Evolutionary conservation across 768 basidiomycete genomes (phyloP).

Genomic region (Suillus subalutaceus): DNA sequence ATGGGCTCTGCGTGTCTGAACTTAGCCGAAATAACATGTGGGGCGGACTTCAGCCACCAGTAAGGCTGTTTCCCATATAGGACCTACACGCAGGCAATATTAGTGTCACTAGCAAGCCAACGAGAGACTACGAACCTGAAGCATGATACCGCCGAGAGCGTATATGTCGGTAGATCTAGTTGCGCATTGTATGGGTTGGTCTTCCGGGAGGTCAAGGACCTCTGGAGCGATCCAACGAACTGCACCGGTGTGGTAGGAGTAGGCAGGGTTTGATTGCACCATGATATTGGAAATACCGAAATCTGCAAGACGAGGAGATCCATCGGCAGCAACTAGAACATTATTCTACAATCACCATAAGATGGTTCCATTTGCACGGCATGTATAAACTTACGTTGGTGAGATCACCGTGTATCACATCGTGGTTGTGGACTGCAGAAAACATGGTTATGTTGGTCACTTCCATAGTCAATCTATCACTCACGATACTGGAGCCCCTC

Average conservation of each 20-base stretch:
- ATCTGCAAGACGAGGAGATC: slow-evolving; percentile 29
- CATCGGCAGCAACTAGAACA: slow-evolving; percentile 12
- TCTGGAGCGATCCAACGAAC: slow-evolving; percentile 22
- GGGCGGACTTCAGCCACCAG: slow-evolving; percentile 24
- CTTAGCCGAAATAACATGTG: slow-evolving; percentile 25
- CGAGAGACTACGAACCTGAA: slow-evolving; percentile 16
- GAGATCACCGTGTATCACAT: slow-evolving; percentile 16
- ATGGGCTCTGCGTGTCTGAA: slow-evolving; percentile 17
- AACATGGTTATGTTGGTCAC: neutral
- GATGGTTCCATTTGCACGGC: neutral
- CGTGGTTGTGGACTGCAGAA: slow-evolving; percentile 10
- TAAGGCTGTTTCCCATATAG: slow-evolving; percentile 27
- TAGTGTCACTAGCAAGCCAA: neutral
- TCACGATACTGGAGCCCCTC: slow-evolving; percentile 43
- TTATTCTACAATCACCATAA: slow-evolving; percentile 9
- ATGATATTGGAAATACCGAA: slow-evolving; percentile 47
- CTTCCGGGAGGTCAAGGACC: slow-evolving; percentile 10
- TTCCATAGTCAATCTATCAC: slow-evolving; percentile 10
- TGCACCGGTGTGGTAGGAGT: slow-evolving; percentile 23
- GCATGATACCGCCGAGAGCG: slow-evolving; percentile 24
- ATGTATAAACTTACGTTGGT: slow-evolving; percentile 9
- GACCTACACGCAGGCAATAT: slow-evolving; percentile 23
- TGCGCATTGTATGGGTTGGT: slow-evolving; percentile 11
- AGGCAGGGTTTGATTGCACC: slow-evolving; percentile 33
- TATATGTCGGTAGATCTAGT: slow-evolving; percentile 21